Conservation (phyloP, 2,329 filamentous ascomycete species). For the Chaetomiaceae sp. region DNA sequence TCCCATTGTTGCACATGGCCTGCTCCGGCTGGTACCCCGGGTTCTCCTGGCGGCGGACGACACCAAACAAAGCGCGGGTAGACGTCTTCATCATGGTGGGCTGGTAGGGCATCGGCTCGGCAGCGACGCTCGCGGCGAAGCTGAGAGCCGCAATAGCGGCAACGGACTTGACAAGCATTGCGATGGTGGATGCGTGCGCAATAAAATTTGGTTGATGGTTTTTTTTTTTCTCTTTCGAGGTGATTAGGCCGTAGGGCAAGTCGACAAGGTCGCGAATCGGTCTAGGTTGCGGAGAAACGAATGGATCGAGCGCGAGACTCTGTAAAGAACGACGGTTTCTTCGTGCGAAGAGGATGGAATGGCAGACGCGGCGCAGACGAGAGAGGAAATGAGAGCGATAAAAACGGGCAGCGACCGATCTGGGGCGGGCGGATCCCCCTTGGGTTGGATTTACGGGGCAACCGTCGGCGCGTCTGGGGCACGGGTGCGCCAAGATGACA, state of each 20-base stretch:
- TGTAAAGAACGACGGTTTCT: slow-evolving; percentile 24
- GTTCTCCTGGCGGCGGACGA: slow-evolving; percentile 38
- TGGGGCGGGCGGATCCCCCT: slow-evolving; percentile 12
- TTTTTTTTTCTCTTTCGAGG: not conserved
- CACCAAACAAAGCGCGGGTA: slow-evolving; percentile 36
- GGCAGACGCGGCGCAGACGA: slow-evolving; percentile 1
- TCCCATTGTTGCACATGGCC: slow-evolving; percentile 45
- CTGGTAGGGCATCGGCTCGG: slow-evolving; percentile 35
- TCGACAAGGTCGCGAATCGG: not conserved
- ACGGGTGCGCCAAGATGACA: slow-evolving; percentile 10
- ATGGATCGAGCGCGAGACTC: slow-evolving; percentile 27
- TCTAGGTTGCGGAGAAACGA: slow-evolving; percentile 20
- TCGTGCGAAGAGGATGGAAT: slow-evolving; percentile 16
- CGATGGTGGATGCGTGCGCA: slow-evolving; percentile 8
- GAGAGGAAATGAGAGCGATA: slow-evolving; percentile 22
- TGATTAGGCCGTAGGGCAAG: not conserved
- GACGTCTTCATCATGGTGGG: slow-evolving; percentile 36
- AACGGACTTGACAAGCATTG: slow-evolving; percentile 43
- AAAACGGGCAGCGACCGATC: slow-evolving; percentile 20
- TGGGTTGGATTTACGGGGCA: slow-evolving; percentile 2
- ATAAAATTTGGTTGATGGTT: not conserved
- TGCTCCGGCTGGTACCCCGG: slow-evolving; percentile 48
- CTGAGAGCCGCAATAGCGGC: slow-evolving; percentile 43
- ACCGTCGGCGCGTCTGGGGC: slow-evolving; percentile 8
- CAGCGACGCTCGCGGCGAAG: slow-evolving; percentile 32